Percentiles rank a stretch among this genome's conserved stretches.
These are phyloP conservation scores for Panicum miliaceum DNA, from an alignment of 176 grass and related monocot genomes.

Conservation along the genomic window DNA sequence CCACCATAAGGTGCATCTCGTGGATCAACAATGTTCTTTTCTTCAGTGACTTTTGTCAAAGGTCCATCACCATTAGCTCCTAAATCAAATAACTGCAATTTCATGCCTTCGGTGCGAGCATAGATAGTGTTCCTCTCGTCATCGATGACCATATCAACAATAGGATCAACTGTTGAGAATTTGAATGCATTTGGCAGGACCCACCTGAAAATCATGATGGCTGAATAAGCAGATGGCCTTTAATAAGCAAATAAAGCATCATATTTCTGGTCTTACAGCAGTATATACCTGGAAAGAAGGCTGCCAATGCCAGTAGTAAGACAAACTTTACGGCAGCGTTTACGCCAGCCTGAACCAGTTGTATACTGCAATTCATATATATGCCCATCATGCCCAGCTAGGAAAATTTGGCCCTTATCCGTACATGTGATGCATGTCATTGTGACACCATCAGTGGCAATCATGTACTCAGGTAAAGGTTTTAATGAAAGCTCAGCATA, in stretches of 20 bases:
- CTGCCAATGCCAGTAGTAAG: slow-evolving; percentile 79
- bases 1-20: slow-evolving; percentile 72
- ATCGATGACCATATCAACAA: slow-evolving; percentile 92
- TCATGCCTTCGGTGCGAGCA: slow-evolving; percentile 85
- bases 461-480: slow-evolving; percentile 86
- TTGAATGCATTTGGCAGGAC: slow-evolving; percentile 90
- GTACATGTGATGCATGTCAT: slow-evolving; percentile 90
- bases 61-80: slow-evolving; percentile 76
- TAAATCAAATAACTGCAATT: slow-evolving; percentile 91
- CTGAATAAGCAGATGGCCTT: slow-evolving; percentile 31
- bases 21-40: slow-evolving; percentile 90
- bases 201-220: slow-evolving; percentile 70
- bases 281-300: slow-evolving; percentile 82
- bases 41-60: slow-evolving; percentile 85
- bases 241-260: slow-evolving; percentile 24
- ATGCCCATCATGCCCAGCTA: slow-evolving; percentile 84
- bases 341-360: slow-evolving; percentile 90
- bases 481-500: slow-evolving; percentile 93
- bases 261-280: slow-evolving; percentile 28
- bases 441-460: slow-evolving; percentile 87
- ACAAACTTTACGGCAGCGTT: slow-evolving; percentile 88
- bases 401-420: slow-evolving; percentile 90
- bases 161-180: slow-evolving; percentile 91
- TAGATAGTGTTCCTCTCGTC: slow-evolving; percentile 90
- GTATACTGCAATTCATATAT: slow-evolving; percentile 96